Base-by-base conservation (phyloP, 768 basidiomycete genomes). In the Tephrocybe sp. region DNA sequence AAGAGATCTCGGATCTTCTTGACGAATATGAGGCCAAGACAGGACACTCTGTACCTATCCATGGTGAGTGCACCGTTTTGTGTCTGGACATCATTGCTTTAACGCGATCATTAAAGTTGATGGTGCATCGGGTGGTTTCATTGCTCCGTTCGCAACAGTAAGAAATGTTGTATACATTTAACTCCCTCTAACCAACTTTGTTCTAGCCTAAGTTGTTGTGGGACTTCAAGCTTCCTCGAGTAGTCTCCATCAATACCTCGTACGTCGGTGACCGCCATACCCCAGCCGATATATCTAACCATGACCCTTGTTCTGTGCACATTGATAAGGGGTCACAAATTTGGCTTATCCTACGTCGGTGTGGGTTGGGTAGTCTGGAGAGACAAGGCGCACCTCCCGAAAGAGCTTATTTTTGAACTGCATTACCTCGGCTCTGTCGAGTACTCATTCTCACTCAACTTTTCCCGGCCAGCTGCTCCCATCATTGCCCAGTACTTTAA, bases 1-100 rank as follows among this genome's bases (percentile, higher is more conserved):
- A 89, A 64, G 89, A 86, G 64, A 89, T 97, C 83, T 74, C 87
- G 1, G 83, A 85, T 36, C 75, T 89, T 9, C 72, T 86, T 39
- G 84, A 86, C 58, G 76, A 80, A 57, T 83, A 80, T 60, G 77
- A 87, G 62, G 67, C 67, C n/a, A 72, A 77, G 60, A 85, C 83
- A 0, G 85, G 85, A 0, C 63, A 73, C 54, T 72, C 64, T 44
- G 72, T 88, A 31, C 85, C 84, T 2, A 87, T 88, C 47, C 86
- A 88, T 64, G 86, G 92, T 65, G 75, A 77, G 70, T 75, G 68
- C 23, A 63, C 43, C 16, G 59, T 67, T 53, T 77, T 73, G 76
- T n/a, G 13, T 32, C 26, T 26, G 26, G 60, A 63, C 51, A 53
- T 65, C 64, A 42, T 70, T 77, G 30, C 74, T 78, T 17, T 76